Evolutionary conservation across 768 basidiomycete genomes (phyloP), one percentile per base, ranked within the genome.

Genomic region (Tricholoma sp.): DNA sequence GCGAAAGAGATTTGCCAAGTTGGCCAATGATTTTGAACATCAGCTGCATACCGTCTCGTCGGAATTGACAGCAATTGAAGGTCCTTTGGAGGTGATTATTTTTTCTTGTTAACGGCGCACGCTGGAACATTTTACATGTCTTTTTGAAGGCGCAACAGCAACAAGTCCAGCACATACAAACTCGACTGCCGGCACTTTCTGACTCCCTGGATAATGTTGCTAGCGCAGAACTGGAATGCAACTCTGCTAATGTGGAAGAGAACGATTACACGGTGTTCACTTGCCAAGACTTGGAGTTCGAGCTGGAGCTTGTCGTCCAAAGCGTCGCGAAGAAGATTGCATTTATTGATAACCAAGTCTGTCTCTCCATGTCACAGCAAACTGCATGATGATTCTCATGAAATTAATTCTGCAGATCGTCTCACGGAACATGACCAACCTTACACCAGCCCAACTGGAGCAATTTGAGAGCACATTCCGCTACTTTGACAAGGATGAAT

Each of bases 381-480:
- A 49, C 22, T 46, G 6, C 11, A 34, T 35, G 24, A 7, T 7
- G 7, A 57, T 31, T 41, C 53, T 50, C 24, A 35, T 32, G 21
- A 45, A 63, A 22, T 57, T 50, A 1, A 35, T 32, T 11, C 19
- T 3, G 2, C 63, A 98, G 93, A 91, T 97, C 64, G 90, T 98
- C 1, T 94, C 97, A 11, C 82, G 93, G 46, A 93, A 91, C 64
- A 87, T 92, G 83, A 90, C 93, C 22, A 97, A 98, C 68, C 73
- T 99, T 60, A 96, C 96, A 0, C 94, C 97, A 0, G 94, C 93
- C 12, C 93, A 94, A 67, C 78, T 98, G 21, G 96, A 98, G 67
- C 94, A 98, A 67, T 96, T 97, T 63, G 96, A 98, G 71, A 85
- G 88, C 68, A 96, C 94, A 1, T 98, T 99, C 85, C 84, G 95